Evolutionary conservation across 2,329 filamentous ascomycete species (phyloP).

Genomic region (Albifimbria verrucaria): DNA sequence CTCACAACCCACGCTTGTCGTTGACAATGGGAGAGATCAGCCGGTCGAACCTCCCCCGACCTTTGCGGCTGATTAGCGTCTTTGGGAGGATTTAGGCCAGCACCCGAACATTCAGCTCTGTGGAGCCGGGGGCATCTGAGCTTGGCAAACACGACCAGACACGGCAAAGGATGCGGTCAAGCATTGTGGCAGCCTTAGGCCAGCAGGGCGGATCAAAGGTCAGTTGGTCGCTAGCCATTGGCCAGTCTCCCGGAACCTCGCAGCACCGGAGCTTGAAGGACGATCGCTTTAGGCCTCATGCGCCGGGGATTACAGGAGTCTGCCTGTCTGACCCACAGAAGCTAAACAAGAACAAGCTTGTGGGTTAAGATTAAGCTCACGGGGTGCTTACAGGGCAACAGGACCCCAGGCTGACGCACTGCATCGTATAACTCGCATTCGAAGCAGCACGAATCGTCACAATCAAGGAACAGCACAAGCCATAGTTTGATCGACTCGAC

Average conservation of each 20-base stretch:
- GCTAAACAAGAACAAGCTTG: no score
- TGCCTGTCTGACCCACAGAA: no score
- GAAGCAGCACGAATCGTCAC: background rate
- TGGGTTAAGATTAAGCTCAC: no score
- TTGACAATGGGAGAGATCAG: conserved; percentile 15
- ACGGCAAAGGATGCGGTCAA: background rate
- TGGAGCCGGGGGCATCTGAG: background rate
- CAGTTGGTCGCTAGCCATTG: background rate
- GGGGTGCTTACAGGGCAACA: background rate
- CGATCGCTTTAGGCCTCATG: no score
- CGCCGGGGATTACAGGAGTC: no score
- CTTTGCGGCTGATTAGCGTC: background rate
- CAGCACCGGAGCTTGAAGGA: no score
- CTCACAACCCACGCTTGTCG: no score
- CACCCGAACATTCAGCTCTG: background rate
- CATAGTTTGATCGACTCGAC: no score
- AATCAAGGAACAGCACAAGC: background rate
- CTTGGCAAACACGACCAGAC: no score
- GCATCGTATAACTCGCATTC: background rate
- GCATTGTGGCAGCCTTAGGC: background rate
- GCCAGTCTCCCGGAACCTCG: background rate
- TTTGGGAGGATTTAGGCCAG: background rate
- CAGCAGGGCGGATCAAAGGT: background rate
- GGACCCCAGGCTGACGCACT: background rate
- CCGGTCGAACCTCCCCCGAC: conserved; percentile 18